Percentiles rank a stretch among this genome's conserved stretches.
Conservation (phyloP, 495 filamentous ascomycete genomes). For the Talaromyces stipitatus region DNA sequence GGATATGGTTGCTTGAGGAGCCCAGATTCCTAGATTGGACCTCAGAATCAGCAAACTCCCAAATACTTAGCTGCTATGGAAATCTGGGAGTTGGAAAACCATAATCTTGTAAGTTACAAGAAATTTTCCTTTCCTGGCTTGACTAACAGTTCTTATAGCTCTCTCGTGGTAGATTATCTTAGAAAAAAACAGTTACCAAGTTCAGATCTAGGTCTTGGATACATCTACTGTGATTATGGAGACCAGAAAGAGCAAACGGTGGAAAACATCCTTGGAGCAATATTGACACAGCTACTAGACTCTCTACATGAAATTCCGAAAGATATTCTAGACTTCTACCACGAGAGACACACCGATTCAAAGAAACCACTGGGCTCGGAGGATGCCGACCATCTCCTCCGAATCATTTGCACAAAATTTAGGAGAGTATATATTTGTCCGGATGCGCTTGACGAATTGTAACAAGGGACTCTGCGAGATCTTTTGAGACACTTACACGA, state of each 20-base stretch:
- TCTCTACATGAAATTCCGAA: slow-evolving; percentile 6
- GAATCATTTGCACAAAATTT: slow-evolving; percentile 6
- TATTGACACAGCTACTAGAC: slow-evolving; percentile 15
- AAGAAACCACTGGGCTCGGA: not conserved
- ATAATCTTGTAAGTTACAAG: slow-evolving; percentile 20
- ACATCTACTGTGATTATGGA: slow-evolving; percentile 25
- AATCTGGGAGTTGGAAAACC: slow-evolving; percentile 24
- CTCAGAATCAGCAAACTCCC: too few species aligned
- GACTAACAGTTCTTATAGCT: too few species aligned
- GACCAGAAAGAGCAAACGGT: slow-evolving; percentile 15
- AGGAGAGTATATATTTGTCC: slow-evolving; percentile 11
- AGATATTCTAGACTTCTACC: not conserved
- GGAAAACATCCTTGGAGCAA: slow-evolving; percentile 10
- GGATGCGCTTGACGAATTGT: slow-evolving; percentile 14
- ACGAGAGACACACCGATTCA: not conserved
- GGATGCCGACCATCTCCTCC: slow-evolving; percentile 6
- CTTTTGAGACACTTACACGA: slow-evolving; percentile 8
- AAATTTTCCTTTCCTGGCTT: too few species aligned
- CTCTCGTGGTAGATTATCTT: too few species aligned
- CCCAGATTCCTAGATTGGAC: too few species aligned
- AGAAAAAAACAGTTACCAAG: too few species aligned
- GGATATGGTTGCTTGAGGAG: slow-evolving; percentile 12
- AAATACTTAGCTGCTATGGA: slow-evolving; percentile 7
- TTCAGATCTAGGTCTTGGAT: too few species aligned
- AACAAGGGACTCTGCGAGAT: not conserved